Conservation (phyloP, 768 basidiomycete species). For the Trametes gibbosa region DNA sequence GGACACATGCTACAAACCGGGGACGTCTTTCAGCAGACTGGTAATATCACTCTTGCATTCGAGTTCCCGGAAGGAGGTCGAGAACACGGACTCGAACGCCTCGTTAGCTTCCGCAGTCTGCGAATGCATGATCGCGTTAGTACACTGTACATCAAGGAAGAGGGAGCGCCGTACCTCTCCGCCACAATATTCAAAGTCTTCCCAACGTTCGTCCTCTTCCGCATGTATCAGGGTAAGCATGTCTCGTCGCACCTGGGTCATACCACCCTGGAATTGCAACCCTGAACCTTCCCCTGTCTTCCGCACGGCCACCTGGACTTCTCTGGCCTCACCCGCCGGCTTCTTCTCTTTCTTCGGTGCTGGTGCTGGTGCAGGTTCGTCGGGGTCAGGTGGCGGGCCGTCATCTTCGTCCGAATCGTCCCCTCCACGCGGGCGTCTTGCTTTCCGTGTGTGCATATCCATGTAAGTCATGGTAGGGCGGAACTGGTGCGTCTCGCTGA, state of each 20-base stretch:
- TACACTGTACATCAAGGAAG: neutral
- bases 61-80: constrained; percentile 40
- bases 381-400: constrained; percentile 77
- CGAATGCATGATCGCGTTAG: constrained; percentile 2
- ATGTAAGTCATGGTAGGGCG: constrained; percentile 81
- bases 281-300: constrained; percentile 63
- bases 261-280: constrained; percentile 53
- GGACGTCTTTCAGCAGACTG: constrained; percentile 25
- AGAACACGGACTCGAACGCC: constrained; percentile 63
- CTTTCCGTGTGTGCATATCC: constrained; percentile 67
- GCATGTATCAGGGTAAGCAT: constrained; percentile 70
- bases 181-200: constrained; percentile 63
- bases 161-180: constrained; percentile 47
- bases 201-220: constrained; percentile 81
- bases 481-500: constrained; percentile 77
- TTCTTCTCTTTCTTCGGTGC: constrained; percentile 59
- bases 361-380: constrained; percentile 54
- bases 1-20: constrained; percentile 14
- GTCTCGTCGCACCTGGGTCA: constrained; percentile 71
- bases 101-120: constrained; percentile 59
- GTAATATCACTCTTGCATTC: constrained; percentile 29
- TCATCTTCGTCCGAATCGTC: constrained; percentile 76
- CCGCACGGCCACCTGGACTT: constrained; percentile 74
- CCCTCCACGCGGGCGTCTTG: constrained; percentile 46
- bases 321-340: constrained; percentile 55